Conservation (phyloP, 768 basidiomycete genomes). For the Termitomyces sp. region DNA sequence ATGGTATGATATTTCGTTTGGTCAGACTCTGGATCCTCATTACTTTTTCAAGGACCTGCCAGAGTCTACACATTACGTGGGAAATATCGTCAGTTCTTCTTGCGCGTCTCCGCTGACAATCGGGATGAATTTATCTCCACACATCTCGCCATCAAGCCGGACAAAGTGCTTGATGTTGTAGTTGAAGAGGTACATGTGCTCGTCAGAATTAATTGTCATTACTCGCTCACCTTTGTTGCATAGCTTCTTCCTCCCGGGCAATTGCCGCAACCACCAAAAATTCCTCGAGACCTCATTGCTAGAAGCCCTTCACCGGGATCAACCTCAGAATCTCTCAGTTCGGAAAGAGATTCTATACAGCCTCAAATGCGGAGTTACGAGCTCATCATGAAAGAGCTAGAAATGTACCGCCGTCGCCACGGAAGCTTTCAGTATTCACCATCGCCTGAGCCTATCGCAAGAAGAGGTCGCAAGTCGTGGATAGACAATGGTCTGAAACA, state of each 20-base stretch:
- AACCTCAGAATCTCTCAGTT: constrained; percentile 9
- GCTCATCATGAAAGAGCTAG: not conserved
- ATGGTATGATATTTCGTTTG: constrained; percentile 41
- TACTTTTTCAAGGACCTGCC: constrained; percentile 48
- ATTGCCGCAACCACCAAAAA: constrained; percentile 27
- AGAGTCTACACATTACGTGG: constrained; percentile 65
- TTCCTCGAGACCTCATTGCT: constrained; percentile 22
- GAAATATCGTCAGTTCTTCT: constrained; percentile 64
- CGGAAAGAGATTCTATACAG: constrained; percentile 6
- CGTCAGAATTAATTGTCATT: not conserved
- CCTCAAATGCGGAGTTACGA: not conserved
- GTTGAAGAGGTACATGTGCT: constrained; percentile 51
- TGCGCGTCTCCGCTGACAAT: constrained; percentile 55
- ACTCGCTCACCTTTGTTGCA: not conserved
- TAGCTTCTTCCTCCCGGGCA: constrained; percentile 33
- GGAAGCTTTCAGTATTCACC: not conserved
- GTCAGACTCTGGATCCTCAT: constrained; percentile 4
- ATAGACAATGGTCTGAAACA: not conserved
- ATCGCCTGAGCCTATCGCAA: not conserved
- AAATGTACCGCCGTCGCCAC: constrained; percentile 1
- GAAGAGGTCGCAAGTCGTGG: constrained; percentile 1
- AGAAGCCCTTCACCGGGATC: constrained; percentile 15
- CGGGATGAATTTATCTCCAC: constrained; percentile 46
- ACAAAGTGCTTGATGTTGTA: constrained; percentile 53
- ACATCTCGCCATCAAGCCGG: constrained; percentile 51